Evolutionary conservation across 106 monocot genomes (phyloP), one percentile per base, ranked within the genome.

Genomic region (Cymbidium sinense): DNA sequence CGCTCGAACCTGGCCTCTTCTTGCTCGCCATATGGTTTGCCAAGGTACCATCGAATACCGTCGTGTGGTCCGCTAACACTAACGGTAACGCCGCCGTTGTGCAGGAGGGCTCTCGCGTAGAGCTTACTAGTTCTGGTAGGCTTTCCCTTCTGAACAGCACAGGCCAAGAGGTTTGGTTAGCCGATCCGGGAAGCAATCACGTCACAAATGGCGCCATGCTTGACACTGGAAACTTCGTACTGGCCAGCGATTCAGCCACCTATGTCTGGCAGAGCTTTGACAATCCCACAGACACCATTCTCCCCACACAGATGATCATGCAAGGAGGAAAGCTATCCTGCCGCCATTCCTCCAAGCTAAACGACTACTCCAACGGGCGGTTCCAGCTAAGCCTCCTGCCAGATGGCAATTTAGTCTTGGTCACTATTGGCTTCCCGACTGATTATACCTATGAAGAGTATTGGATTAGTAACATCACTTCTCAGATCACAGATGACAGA

Each of bases 11-110:
- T 36, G 71, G 30, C 35, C 34, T 30, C 23, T 77, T 86, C 34
- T 43, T 79, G 18, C 54, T 86, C 1, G 76, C 86, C 21, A 80
- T 86, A 18, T 86, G 83, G 82, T 86, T 80, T 23, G 34, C 50
- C 25, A 50, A 80, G 12, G 77, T 86, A 21, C 79, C 79, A 0
- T 43, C 76, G 33, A 36, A 64, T 0, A 79, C 79, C n/a, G 21
- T 72, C 30, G 44, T 79, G 9, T 79, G 79, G 79, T 50, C 35
- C 0, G 71, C 79, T 23, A 72, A 70, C 54, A 7, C 50, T 50
- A 43, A 54, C 6, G 52, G 21, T 21, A 41, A 37, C 15, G 70
- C 70, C 20, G 50, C 31, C 23, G 79, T 41, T 5, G 50, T 71
- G 15, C 58, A 58, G 23, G 23, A 58, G 11, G 58, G 58, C n/a